phyloP scores from a whole-genome alignment of 495 filamentous ascomycete genomes.

The Hypoxylon crocopeplum region DNA sequence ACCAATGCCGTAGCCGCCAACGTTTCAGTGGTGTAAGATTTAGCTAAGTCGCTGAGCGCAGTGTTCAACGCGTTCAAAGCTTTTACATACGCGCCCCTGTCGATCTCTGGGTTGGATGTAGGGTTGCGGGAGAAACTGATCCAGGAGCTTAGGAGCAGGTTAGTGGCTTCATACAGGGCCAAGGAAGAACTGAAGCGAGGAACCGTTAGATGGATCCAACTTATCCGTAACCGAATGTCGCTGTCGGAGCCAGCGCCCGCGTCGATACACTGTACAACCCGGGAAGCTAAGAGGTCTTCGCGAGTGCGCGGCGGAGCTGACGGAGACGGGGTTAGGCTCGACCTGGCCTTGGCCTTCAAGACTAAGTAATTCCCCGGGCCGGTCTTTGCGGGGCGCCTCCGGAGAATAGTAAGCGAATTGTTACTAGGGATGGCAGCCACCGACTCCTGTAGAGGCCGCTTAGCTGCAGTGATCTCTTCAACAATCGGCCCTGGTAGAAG shows the following conservation, averaged over 20 bases:
- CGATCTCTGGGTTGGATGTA: neutral
- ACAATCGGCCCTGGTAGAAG: neutral
- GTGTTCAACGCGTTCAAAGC: neutral
- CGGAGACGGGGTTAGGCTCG: neutral
- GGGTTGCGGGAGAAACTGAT: neutral
- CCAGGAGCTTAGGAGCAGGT: neutral
- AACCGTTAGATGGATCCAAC: neutral
- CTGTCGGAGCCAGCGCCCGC: neutral
- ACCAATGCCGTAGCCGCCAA: conserved; percentile 7
- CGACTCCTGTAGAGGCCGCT: neutral
- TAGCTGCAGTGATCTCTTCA: neutral
- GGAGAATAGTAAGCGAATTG: neutral
- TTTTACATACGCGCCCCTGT: neutral
- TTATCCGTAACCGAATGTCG: neutral
- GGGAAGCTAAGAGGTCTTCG: neutral
- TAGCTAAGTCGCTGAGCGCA: neutral
- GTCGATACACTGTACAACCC: neutral
- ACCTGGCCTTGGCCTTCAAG: neutral
- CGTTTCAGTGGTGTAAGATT: neutral
- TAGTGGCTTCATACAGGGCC: neutral
- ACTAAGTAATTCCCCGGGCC: neutral
- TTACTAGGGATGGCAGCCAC: neutral
- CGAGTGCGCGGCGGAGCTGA: neutral
- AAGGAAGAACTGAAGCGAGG: neutral
- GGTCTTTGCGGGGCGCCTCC: neutral